phyloP scores from a whole-genome alignment of 495 filamentous ascomycete species.

The Xylona heveae region DNA sequence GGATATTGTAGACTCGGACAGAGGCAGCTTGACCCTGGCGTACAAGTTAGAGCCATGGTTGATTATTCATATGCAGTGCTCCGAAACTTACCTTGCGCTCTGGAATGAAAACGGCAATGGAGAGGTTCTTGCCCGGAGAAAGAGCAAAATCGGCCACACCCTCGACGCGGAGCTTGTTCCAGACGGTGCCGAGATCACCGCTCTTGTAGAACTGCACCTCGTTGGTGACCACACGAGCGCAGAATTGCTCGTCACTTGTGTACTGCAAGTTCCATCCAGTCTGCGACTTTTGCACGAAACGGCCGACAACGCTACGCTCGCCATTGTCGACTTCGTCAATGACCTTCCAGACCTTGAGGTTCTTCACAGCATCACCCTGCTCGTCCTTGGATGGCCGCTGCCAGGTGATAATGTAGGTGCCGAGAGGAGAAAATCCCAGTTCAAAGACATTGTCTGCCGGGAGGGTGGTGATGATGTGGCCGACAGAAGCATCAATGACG shows the following conservation, averaged over 20 bases:
- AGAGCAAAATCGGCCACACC: constrained; percentile 80
- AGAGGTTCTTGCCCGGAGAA: constrained; percentile 69
- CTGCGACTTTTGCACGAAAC: constrained; percentile 22
- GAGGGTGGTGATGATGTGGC: constrained; percentile 54
- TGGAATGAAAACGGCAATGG: constrained; percentile 80
- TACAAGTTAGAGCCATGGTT: background rate
- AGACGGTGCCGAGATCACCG: constrained; percentile 60
- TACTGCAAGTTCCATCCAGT: constrained; percentile 97
- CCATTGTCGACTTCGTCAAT: constrained; percentile 27
- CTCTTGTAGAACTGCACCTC: constrained; percentile 94
- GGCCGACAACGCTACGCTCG: constrained; percentile 56
- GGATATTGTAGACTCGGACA: constrained; percentile 87
- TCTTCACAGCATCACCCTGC: constrained; percentile 79
- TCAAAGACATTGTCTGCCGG: constrained; percentile 71
- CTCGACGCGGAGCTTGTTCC: constrained; percentile 87
- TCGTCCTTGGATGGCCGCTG: constrained; percentile 84
- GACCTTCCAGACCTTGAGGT: constrained; percentile 87
- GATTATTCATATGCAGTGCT: background rate
- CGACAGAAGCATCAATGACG: constrained; percentile 62
- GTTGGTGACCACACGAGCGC: constrained; percentile 84
- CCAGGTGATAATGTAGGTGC: constrained; percentile 90
- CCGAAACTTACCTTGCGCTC: constrained; percentile 57
- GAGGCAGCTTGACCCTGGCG: constrained; percentile 45
- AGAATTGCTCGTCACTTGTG: constrained; percentile 75
- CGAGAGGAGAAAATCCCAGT: constrained; percentile 77